Conservation (phyloP, 2,329 filamentous ascomycete genomes). For the Exophiala alcalophila region DNA sequence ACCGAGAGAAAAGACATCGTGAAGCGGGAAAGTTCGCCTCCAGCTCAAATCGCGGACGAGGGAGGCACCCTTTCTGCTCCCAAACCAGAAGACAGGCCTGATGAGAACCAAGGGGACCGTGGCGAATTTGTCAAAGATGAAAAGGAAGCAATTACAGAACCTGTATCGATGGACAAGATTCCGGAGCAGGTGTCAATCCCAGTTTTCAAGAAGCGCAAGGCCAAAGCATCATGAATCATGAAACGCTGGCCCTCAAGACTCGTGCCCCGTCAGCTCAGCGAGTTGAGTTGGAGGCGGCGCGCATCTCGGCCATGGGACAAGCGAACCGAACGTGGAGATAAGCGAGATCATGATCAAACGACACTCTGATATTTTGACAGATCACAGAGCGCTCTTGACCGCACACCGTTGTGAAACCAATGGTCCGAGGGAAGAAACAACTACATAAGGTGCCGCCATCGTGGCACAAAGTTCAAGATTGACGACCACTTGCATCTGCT, state of each 20-base stretch:
- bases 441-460: no score
- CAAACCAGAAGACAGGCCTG: slow-evolving; percentile 3
- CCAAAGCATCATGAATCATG: slow-evolving; percentile 41
- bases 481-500: slow-evolving; percentile 16
- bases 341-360: slow-evolving; percentile 22
- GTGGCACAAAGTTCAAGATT: slow-evolving; percentile 13
- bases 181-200: slow-evolving; percentile 32
- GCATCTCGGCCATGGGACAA: slow-evolving; percentile 19
- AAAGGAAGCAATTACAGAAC: slow-evolving; percentile 6
- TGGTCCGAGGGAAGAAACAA: slow-evolving; percentile 3
- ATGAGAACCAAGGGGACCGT: slow-evolving; percentile 4
- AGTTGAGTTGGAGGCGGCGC: no score
- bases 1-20: slow-evolving; percentile 6
- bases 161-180: slow-evolving; percentile 9
- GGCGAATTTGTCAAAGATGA: slow-evolving; percentile 33
- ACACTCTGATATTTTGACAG: slow-evolving; percentile 16
- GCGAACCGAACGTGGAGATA: slow-evolving; percentile 24
- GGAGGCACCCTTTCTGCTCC: neutral
- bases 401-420: slow-evolving; percentile 7
- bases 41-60: slow-evolving; percentile 7
- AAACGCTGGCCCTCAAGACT: slow-evolving; percentile 1
- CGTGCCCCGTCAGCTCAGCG: neutral
- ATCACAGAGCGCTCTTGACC: slow-evolving; percentile 12
- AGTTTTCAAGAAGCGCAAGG: slow-evolving; percentile 51
- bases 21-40: slow-evolving; percentile 17